Evolutionary conservation across 2,329 filamentous ascomycete genomes (phyloP).

Genomic region (Stylonectria norvegica): DNA sequence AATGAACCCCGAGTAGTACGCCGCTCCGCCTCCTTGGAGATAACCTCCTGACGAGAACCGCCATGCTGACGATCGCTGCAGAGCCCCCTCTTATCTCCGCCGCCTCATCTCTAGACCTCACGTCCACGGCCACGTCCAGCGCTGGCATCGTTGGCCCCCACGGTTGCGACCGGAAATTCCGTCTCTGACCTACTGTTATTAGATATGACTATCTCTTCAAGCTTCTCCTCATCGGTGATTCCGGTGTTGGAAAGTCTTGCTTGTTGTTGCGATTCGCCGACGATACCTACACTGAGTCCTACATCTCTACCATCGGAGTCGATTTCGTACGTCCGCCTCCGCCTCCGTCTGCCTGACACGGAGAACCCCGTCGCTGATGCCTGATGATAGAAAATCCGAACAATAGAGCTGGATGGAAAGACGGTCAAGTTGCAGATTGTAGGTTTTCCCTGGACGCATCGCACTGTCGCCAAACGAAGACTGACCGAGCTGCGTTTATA

Average conservation of each 20-base stretch:
- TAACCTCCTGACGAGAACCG: constrained; percentile 29
- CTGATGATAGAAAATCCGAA: constrained; percentile 85
- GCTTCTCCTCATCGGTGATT: constrained; percentile 99
- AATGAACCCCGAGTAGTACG: constrained; percentile 94
- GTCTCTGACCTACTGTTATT: constrained; percentile 26
- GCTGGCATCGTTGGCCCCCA: constrained; percentile 3
- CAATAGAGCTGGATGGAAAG: constrained; percentile 98
- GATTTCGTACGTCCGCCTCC: constrained; percentile 74
- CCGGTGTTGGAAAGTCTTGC: constrained; percentile 99
- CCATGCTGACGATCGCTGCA: constrained; percentile 26
- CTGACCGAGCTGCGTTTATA: constrained; percentile 37
- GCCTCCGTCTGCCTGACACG: constrained; percentile 1
- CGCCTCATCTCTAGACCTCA: constrained; percentile 3
- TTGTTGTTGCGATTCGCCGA: constrained; percentile 96
- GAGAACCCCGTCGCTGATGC: constrained; percentile 11
- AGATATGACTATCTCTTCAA: constrained; percentile 99
- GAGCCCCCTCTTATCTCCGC: constrained; percentile 21
- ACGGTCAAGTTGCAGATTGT: constrained; percentile 99
- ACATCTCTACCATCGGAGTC: constrained; percentile 99
- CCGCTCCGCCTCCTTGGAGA: constrained; percentile 35
- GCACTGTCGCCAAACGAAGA: neutral
- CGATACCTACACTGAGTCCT: constrained; percentile 98
- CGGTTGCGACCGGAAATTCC: constrained; percentile 10
- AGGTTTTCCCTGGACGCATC: constrained; percentile 39
- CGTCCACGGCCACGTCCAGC: neutral